phyloP scores from a whole-genome alignment of 495 filamentous ascomycete genomes.

The Thozetella sp. region DNA sequence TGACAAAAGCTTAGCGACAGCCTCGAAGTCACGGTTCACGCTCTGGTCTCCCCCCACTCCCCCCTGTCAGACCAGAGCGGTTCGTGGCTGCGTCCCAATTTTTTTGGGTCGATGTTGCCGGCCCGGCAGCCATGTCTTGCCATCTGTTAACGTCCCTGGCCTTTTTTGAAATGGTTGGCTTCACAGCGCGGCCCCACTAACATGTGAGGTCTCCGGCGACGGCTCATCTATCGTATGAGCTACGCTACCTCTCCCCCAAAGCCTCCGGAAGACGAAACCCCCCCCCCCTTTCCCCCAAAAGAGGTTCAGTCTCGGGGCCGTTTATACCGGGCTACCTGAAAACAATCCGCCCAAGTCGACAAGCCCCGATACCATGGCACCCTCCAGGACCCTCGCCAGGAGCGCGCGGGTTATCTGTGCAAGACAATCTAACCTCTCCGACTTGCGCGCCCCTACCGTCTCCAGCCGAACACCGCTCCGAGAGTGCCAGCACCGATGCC shows the following conservation, averaged over 20 bases:
- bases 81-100: background rate
- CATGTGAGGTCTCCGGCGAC: background rate
- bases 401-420: background rate
- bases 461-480: background rate
- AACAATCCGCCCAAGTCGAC: background rate
- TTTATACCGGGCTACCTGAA: too few relatives aligned
- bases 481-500: background rate
- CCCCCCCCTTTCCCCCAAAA: too few relatives aligned
- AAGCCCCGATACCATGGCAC: background rate
- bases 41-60: too few relatives aligned
- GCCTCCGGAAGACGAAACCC: too few relatives aligned
- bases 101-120: too few relatives aligned
- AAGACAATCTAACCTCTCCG: background rate
- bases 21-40: background rate
- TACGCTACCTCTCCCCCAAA: too few relatives aligned
- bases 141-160: too few relatives aligned
- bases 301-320: too few relatives aligned
- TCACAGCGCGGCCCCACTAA: background rate
- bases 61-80: too few relatives aligned
- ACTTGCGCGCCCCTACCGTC: slow-evolving; percentile 3
- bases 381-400: background rate
- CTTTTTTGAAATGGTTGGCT: too few relatives aligned
- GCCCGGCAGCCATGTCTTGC: too few relatives aligned
- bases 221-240: too few relatives aligned
- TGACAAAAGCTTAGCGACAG: background rate